Conservation (phyloP, 495 filamentous ascomycete species). For the Hyphodiscus hymeniophilus region DNA sequence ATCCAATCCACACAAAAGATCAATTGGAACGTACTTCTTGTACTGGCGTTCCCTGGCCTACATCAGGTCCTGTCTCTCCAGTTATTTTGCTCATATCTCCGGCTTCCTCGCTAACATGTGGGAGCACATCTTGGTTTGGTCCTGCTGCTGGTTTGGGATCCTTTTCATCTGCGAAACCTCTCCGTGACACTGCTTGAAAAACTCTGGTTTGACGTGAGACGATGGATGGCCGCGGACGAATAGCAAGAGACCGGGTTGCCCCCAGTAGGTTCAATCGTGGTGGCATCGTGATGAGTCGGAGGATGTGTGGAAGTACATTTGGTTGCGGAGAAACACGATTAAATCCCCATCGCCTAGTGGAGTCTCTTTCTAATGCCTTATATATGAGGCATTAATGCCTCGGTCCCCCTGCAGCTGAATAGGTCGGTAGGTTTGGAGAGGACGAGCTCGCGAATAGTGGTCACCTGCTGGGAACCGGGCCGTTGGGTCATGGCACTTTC, state of each 20-base stretch:
- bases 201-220: constrained; percentile 13
- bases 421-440: too few species aligned
- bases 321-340: too few species aligned
- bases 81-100: constrained; percentile 46
- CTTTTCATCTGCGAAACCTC: constrained; percentile 32
- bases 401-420: too few species aligned
- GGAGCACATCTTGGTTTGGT: constrained; percentile 45
- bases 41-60: constrained; percentile 58
- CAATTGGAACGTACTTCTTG: constrained; percentile 43
- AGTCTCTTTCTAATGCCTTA: background rate
- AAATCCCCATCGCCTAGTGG: background rate
- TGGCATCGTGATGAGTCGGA: constrained; percentile 32
- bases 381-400: constrained; percentile 6
- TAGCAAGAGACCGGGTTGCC: constrained; percentile 34
- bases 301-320: background rate
- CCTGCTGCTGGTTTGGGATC: constrained; percentile 30
- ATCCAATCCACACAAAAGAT: background rate
- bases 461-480: background rate
- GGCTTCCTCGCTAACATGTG: constrained; percentile 58
- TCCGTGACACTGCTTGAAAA: constrained; percentile 9
- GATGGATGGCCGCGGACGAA: constrained; percentile 32
- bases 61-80: constrained; percentile 45
- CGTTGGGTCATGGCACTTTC: too few species aligned
- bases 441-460: too few species aligned
- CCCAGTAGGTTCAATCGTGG: constrained; percentile 39